Evolutionary conservation across 2,329 filamentous ascomycete genomes (phyloP), one percentile per base, ranked within the genome.

Genomic region (Xylariaceae sp.): DNA sequence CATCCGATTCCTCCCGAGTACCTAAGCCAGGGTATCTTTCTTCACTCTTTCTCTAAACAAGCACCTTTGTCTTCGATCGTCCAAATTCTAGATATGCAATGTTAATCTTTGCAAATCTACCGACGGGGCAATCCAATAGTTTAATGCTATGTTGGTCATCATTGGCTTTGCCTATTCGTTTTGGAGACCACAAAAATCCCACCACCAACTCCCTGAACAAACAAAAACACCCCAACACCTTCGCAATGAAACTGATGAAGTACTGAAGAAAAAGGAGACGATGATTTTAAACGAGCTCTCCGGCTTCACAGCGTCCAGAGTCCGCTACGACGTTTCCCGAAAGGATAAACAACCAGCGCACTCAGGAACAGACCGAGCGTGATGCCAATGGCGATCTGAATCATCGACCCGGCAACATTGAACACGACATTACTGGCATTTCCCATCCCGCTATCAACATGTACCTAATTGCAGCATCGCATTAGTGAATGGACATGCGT

Each of bases 341-440:
- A 67, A 5, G 76, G 76, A 57, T 78, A 79, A 5, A 79, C 68
- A 19, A 79, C 62, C 30, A 79, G 63, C 2, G 76, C 75, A 53
- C 75, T 76, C 56, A 79, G 62, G 55, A 79, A 79, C 6, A 79
- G 65, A 2, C 76, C 76, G 10, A 78, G 73, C 5, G 76, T 76
- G 47, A 79, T 78, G 13, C 76, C 76, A 56, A 78, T 77, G 13
- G 76, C 76, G 52, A 79, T 77, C 62, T 79, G 75, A 37, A 79
- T 76, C 76, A 79, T 79, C 29, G 72, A 75, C 1, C 72, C 75
- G 12, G 74, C 75, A 10, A 77, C 74, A 21, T 72, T 72, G 56
- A 75, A 77, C 5, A 76, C 69, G 22, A 75, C 68, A 5, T 67
- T 69, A 55, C 73, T 72, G 18, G 65, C 49, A 61, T 74, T 53